Percentiles rank a stretch among this genome's conserved stretches.
These are phyloP conservation scores for Ascochyta pisi DNA, from an alignment of 2,329 filamentous ascomycete genomes.

Conservation along the genomic window DNA sequence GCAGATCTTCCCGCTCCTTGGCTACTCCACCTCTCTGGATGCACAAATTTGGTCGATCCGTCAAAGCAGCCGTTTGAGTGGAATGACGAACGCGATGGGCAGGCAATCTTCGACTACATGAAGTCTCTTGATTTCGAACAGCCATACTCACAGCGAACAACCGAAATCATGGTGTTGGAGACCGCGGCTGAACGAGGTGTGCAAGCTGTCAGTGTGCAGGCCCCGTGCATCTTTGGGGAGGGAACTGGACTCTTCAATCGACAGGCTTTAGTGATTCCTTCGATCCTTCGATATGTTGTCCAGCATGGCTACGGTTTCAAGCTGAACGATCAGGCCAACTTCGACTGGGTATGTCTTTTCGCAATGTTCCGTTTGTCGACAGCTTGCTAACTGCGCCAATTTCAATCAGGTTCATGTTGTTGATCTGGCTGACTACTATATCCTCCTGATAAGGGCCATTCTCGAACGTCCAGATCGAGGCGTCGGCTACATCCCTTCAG, in stretches of 20 bases:
- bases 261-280: slow-evolving; percentile 22
- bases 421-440: slow-evolving; percentile 24
- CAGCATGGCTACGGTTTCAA: slow-evolving; percentile 28
- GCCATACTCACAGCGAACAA: slow-evolving; percentile 22
- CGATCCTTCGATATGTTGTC: slow-evolving; percentile 21
- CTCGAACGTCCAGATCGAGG: slow-evolving; percentile 24
- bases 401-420: slow-evolving; percentile 12
- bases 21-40: slow-evolving; percentile 25
- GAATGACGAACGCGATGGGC: slow-evolving; percentile 20
- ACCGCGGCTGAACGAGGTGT: slow-evolving; percentile 16
- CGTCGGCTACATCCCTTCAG: slow-evolving; percentile 21
- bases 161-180: slow-evolving; percentile 21
- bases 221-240: slow-evolving; percentile 26
- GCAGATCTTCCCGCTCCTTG: slow-evolving; percentile 15
- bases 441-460: slow-evolving; percentile 22
- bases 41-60: slow-evolving; percentile 22
- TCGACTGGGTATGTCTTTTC: slow-evolving; percentile 20
- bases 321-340: slow-evolving; percentile 26
- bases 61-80: slow-evolving; percentile 21
- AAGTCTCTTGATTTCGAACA: slow-evolving; percentile 9
- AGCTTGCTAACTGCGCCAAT: neutral
- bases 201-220: slow-evolving; percentile 23
- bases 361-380: neutral
- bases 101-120: slow-evolving; percentile 20
- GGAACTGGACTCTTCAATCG: slow-evolving; percentile 25